phyloP scores from a whole-genome alignment of 352 stramenopile genomes.

The Phytophthora syringae region DNA sequence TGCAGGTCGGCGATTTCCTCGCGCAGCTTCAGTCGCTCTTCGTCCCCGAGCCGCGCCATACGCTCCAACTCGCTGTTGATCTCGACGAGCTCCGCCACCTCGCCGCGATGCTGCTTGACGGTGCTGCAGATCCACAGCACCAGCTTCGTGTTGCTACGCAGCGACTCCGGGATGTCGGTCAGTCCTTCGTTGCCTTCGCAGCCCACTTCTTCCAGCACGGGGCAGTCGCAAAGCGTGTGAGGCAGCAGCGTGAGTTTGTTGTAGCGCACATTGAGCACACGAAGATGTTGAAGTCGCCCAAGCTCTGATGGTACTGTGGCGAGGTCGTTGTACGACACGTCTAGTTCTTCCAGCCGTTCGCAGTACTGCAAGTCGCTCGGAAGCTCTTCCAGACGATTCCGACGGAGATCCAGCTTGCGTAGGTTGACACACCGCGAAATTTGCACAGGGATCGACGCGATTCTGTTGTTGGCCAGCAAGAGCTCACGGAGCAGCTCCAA shows the following conservation, averaged over 20 bases:
- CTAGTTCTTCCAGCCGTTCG: conserved; percentile 69
- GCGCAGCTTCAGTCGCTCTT: conserved; percentile 74
- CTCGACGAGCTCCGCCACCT: conserved; percentile 73
- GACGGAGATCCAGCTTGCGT: conserved; percentile 67
- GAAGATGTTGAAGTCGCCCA: conserved; percentile 56
- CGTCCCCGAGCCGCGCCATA: conserved; percentile 72
- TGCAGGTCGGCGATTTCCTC: conserved; percentile 70
- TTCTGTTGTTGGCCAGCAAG: conserved; percentile 65
- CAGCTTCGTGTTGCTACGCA: conserved; percentile 73
- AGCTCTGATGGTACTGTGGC: conserved; percentile 58
- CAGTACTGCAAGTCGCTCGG: conserved; percentile 73
- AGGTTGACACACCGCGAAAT: conserved; percentile 69
- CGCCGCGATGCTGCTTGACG: conserved; percentile 68
- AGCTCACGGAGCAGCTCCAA: conserved; percentile 71
- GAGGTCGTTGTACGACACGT: conserved; percentile 75
- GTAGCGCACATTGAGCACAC: conserved; percentile 69
- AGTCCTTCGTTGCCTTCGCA: conserved; percentile 71
- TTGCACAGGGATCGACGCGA: conserved; percentile 55
- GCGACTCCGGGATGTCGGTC: conserved; percentile 65
- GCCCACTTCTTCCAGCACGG: conserved; percentile 51
- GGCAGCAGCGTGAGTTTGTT: conserved; percentile 77
- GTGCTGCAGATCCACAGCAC: conserved; percentile 83
- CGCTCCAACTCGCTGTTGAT: conserved; percentile 82
- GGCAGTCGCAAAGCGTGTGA: conserved; percentile 78
- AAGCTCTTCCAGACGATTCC: conserved; percentile 72